Evolutionary conservation across 208 protist genomes (phyloP), one percentile per base, ranked within the genome.

Genomic region (Leishmania braziliensis): DNA sequence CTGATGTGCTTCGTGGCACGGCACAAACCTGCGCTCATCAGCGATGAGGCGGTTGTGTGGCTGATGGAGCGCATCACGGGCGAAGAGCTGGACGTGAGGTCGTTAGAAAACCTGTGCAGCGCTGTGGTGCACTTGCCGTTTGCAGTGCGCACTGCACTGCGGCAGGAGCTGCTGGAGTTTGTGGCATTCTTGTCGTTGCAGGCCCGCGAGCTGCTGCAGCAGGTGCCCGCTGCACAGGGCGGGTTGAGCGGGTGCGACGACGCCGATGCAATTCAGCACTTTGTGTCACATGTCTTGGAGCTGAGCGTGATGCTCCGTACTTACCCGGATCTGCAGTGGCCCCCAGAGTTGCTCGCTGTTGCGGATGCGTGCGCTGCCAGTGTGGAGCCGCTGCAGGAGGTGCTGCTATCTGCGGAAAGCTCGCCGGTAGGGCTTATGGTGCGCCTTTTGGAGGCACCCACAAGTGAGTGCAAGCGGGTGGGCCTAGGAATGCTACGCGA

Each of bases 11-110:
- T 95, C 73, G 77, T 96, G 18, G 86, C 80, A 46, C 87, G 90
- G 20, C 92, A 95, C 60, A 87, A 93, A n/a, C 78, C 79, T 43
- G 71, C 86, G 75, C 76, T 82, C 53, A 86, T 95, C 63, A 87
- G 80, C 75, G 71, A 82, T 14, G 91, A 94, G 77, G 84, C 84
- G 26, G 66, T 96, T 14, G 87, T 91, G 74, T 95, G 90, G 77
- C 79, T 96, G 74, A 82, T 91, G 63, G 92, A 96, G 88, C 88
- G 90, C n/a, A 48, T 97, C 8, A 74, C 90, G 26, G 88, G 88
- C 43, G 88, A 89, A 43, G 79, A 86, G 58, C 77, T 96, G 23
- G 94, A 97, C 76, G 81, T 83, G 54, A 79, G 88, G 36, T 90
- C 88, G 18, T 68, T 95, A 16, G 76, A 71, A 33, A 80, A 69